phyloP scores from a whole-genome alignment of 257 asterid species.

The Solanum acaule region DNA sequence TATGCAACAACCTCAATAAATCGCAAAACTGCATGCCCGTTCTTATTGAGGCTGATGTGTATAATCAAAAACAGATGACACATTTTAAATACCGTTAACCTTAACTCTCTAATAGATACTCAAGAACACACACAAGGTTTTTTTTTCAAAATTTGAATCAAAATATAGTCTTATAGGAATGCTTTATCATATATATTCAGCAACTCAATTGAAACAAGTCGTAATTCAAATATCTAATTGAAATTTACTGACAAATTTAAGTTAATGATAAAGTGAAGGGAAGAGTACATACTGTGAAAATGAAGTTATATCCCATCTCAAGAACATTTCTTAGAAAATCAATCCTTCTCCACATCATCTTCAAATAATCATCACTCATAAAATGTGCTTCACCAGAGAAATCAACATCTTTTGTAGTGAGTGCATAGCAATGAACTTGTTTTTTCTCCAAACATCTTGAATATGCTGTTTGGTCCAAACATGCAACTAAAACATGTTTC shows the following conservation, averaged over 20 bases:
- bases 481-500: slow-evolving; percentile 39
- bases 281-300: slow-evolving; percentile 37
- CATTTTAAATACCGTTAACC: not conserved
- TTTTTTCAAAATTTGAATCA: not conserved
- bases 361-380: slow-evolving; percentile 41
- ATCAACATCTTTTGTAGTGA: slow-evolving; percentile 34
- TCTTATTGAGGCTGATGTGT: not conserved
- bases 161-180: not conserved
- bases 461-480: slow-evolving; percentile 43
- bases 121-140: not conserved
- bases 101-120: not conserved
- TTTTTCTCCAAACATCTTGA: slow-evolving; percentile 27
- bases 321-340: slow-evolving; percentile 38
- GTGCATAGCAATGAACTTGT: slow-evolving; percentile 33
- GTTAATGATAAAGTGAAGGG: not conserved
- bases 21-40: not conserved
- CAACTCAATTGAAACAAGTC: no score
- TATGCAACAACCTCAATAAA: not conserved
- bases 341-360: slow-evolving; percentile 60
- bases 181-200: not conserved
- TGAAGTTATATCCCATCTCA: slow-evolving; percentile 34
- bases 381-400: slow-evolving; percentile 44
- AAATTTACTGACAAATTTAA: not conserved
- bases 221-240: no score
- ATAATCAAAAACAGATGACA: not conserved